Conservation (phyloP, 768 basidiomycete species). For the Gymnopilus dilepis region DNA sequence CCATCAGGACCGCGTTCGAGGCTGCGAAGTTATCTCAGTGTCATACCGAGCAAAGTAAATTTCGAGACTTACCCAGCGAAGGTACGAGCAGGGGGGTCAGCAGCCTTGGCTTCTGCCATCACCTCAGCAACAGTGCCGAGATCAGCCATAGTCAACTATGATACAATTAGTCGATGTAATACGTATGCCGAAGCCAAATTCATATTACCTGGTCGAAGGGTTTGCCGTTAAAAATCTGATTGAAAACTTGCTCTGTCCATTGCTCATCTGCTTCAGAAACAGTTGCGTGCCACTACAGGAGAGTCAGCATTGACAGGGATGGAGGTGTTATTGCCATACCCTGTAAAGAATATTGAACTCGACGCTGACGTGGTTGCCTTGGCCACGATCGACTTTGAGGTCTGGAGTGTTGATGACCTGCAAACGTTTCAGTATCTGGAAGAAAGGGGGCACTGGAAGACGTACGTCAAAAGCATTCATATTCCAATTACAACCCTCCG, state of each 20-base stretch:
- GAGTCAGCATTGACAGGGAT: neutral
- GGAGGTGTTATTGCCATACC: conserved; percentile 26
- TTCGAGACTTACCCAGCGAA: conserved; percentile 9
- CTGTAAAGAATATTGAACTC: conserved; percentile 65
- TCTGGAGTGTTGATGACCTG: conserved; percentile 44
- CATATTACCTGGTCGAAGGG: conserved; percentile 16
- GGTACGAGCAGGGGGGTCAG: conserved; percentile 13
- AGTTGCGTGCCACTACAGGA: conserved; percentile 61
- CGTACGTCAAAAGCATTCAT: conserved; percentile 53
- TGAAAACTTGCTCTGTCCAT: conserved; percentile 57
- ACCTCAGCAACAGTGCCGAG: conserved; percentile 7
- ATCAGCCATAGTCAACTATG: conserved; percentile 16
- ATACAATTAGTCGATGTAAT: neutral
- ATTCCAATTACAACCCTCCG: conserved; percentile 58
- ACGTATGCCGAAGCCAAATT: neutral
- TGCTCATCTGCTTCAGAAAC: conserved; percentile 51
- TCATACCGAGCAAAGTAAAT: neutral
- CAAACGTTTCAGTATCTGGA: neutral
- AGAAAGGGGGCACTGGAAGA: neutral
- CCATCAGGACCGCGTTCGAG: conserved; percentile 18
- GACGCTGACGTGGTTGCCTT: conserved; percentile 69
- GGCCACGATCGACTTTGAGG: conserved; percentile 48
- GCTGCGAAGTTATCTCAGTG: neutral
- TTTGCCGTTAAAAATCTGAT: conserved; percentile 41
- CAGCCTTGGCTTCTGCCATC: conserved; percentile 8